Evolutionary conservation across 2,329 filamentous ascomycete genomes (phyloP).

Genomic region (Mycosphaerella sp.): DNA sequence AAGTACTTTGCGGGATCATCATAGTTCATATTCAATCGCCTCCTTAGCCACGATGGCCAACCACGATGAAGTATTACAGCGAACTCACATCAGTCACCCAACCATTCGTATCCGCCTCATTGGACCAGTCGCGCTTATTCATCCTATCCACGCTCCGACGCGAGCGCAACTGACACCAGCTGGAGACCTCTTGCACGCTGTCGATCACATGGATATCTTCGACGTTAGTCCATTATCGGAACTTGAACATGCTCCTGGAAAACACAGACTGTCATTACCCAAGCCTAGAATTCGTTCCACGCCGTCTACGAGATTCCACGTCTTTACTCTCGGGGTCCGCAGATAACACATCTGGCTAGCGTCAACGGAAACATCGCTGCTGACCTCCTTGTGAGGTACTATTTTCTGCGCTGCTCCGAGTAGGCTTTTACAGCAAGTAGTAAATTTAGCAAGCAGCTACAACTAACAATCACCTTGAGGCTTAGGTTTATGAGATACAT

Average conservation of each 20-base stretch:
- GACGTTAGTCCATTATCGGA: neutral
- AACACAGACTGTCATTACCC: neutral
- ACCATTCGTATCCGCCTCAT: neutral
- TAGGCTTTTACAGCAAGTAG: too few species aligned
- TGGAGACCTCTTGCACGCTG: neutral
- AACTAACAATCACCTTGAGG: too few species aligned
- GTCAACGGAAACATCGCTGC: too few species aligned
- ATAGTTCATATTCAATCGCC: neutral
- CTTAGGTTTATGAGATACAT: too few species aligned
- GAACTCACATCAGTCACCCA: neutral
- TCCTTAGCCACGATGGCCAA: neutral
- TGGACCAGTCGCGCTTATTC: neutral
- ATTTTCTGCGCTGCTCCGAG: too few species aligned
- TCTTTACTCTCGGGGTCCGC: too few species aligned
- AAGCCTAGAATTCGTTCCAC: neutral
- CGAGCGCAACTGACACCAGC: neutral
- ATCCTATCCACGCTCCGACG: neutral
- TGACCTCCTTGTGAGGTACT: too few species aligned
- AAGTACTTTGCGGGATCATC: too few species aligned
- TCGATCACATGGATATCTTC: neutral
- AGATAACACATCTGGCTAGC: too few species aligned
- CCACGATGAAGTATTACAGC: neutral
- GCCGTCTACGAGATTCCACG: too few species aligned
- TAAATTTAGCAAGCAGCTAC: too few species aligned
- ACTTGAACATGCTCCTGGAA: neutral